phyloP scores from a whole-genome alignment of 1,284 basidiomycete genomes.

The Rhodotorula sp. region DNA sequence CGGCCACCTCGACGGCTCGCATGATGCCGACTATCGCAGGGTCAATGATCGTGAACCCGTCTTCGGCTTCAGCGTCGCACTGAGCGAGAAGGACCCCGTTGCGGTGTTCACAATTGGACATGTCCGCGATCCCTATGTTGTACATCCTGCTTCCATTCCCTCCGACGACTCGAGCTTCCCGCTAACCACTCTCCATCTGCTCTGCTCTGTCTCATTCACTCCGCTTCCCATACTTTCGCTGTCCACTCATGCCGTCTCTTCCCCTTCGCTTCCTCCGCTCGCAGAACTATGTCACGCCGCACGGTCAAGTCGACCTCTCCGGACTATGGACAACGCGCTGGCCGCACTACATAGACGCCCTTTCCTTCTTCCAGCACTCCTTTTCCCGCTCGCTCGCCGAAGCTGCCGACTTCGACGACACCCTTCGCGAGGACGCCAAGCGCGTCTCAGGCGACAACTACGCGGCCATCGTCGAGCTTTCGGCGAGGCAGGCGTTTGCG shows the following conservation, averaged over 20 bases:
- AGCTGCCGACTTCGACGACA: conserved; percentile 14
- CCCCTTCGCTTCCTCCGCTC: not conserved
- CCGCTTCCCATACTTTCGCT: no score
- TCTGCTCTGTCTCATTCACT: no score
- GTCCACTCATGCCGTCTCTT: no score
- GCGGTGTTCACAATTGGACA: conserved; percentile 31
- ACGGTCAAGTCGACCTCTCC: conserved; percentile 16
- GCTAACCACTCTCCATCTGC: no score
- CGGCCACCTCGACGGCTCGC: conserved; percentile 29
- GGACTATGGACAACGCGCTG: conserved; percentile 27
- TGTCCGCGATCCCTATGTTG: conserved; percentile 33
- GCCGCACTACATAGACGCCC: conserved; percentile 8
- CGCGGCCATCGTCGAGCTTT: conserved; percentile 39
- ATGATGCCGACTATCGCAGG: conserved; percentile 31
- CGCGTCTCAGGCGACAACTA: conserved; percentile 34
- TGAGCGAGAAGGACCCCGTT: not conserved
- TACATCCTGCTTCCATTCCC: no score
- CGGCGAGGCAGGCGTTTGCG: conserved; percentile 41
- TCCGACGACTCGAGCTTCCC: no score
- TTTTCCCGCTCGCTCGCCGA: not conserved
- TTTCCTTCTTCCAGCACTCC: conserved; percentile 14
- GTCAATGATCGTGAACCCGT: conserved; percentile 37
- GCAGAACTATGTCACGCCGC: conserved; percentile 30
- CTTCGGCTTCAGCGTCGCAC: conserved; percentile 26
- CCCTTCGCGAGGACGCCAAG: conserved; percentile 22